Conservation (phyloP, 768 basidiomycete species). For the Suillus weaverae region DNA sequence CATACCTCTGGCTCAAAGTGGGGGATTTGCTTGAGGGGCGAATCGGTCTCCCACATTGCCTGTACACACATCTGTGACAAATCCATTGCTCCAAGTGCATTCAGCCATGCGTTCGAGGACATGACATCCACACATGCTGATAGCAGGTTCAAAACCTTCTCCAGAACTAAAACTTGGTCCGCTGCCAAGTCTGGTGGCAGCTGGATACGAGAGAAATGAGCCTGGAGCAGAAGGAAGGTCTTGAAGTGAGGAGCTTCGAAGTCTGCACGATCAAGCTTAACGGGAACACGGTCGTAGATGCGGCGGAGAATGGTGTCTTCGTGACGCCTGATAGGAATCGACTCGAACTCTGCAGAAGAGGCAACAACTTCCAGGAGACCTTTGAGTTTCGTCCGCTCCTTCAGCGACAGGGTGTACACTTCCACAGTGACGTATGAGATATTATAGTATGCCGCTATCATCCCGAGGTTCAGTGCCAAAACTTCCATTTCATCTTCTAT, state of each 20-base stretch:
- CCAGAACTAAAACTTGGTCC: slow-evolving; percentile 84
- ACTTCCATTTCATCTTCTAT: slow-evolving; percentile 97
- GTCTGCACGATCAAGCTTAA: slow-evolving; percentile 82
- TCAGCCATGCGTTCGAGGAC: slow-evolving; percentile 95
- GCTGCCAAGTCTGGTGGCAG: slow-evolving; percentile 92
- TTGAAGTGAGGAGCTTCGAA: slow-evolving; percentile 98
- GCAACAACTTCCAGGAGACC: slow-evolving; percentile 96
- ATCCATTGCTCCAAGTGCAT: slow-evolving; percentile 96
- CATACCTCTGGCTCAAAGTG: slow-evolving; percentile 90
- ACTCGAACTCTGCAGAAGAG: slow-evolving; percentile 95
- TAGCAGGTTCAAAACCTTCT: slow-evolving; percentile 87
- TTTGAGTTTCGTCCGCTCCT: slow-evolving; percentile 95
- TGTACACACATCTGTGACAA: slow-evolving; percentile 98
- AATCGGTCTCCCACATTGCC: slow-evolving; percentile 96
- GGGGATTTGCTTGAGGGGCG: slow-evolving; percentile 92
- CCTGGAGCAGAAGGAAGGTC: slow-evolving; percentile 94
- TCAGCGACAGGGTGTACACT: slow-evolving; percentile 92
- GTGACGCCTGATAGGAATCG: slow-evolving; percentile 91
- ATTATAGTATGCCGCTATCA: slow-evolving; percentile 98
- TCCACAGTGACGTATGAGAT: slow-evolving; percentile 97
- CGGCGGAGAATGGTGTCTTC: slow-evolving; percentile 83
- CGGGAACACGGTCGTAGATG: slow-evolving; percentile 95
- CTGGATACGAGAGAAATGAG: slow-evolving; percentile 92
- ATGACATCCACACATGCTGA: slow-evolving; percentile 98
- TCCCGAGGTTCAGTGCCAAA: slow-evolving; percentile 89